A percentile compares a stretch with the other conserved stretches of the same genome.
These are phyloP conservation scores for Lenwebbia sp. DNA, from an alignment of 345 rosid species.

Conservation along the genomic window DNA sequence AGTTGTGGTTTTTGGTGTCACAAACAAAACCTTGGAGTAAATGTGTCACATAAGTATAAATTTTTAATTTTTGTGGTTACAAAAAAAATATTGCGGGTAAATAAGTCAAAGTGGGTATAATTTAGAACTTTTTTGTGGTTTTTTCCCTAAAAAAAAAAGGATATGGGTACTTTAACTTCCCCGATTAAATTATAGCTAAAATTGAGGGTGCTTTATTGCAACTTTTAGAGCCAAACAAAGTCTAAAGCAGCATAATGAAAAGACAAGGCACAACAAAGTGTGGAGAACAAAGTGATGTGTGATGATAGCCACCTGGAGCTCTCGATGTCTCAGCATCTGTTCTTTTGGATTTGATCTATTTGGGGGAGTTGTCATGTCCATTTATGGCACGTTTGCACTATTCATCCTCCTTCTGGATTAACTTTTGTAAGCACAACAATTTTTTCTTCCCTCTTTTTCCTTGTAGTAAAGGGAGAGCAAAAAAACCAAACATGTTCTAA, in stretches of 20 bases:
- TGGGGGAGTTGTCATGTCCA: background rate
- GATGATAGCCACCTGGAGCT: slow-evolving; percentile 1
- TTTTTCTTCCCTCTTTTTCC: background rate
- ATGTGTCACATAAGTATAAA: too few relatives aligned
- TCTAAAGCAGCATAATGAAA: slow-evolving; percentile 2
- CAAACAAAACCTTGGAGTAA: too few relatives aligned
- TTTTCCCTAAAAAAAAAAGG: background rate
- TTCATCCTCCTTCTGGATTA: background rate
- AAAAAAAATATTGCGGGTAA: too few relatives aligned
- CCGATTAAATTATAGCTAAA: background rate
- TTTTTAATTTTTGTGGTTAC: too few relatives aligned
- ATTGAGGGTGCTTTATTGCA: background rate
- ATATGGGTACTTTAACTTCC: background rate
- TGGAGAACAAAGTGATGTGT: slow-evolving; percentile 1
- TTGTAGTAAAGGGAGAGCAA: background rate
- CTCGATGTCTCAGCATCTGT: background rate
- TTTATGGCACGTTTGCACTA: background rate
- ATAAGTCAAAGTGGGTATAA: too few relatives aligned
- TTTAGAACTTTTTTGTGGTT: too few relatives aligned
- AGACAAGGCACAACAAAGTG: background rate
- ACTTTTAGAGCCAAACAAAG: background rate
- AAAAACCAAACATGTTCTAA: background rate
- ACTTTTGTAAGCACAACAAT: background rate
- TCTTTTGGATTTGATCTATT: background rate
- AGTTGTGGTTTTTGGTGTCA: too few relatives aligned